These are phyloP conservation scores for Sutorius eximius DNA, from an alignment of 1,284 basidiomycete genomes.

Conservation along the genomic window DNA sequence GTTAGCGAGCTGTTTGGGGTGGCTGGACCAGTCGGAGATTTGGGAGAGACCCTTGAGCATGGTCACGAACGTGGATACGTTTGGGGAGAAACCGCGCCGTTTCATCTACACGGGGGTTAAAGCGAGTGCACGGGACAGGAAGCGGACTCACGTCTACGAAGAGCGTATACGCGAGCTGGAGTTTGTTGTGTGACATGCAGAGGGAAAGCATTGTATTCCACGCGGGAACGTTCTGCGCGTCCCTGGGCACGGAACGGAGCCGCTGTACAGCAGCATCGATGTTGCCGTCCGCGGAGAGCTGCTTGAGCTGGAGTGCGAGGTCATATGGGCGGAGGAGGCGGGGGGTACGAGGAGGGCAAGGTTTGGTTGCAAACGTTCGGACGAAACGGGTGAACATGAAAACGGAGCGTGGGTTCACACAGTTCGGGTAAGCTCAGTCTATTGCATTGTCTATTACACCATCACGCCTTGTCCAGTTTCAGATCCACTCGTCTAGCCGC, in stretches of 20 bases:
- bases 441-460: slow-evolving; percentile 39
- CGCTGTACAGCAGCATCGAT: slow-evolving; percentile 59
- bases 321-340: slow-evolving; percentile 54
- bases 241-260: slow-evolving; percentile 63
- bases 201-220: slow-evolving; percentile 76
- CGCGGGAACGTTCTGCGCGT: slow-evolving; percentile 66
- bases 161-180: slow-evolving; percentile 56
- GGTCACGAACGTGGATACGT: slow-evolving; percentile 60
- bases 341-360: neutral
- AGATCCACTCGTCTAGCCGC: slow-evolving; percentile 65
- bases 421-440: slow-evolving; percentile 1
- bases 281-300: slow-evolving; percentile 50
- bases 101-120: slow-evolving; percentile 60
- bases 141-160: slow-evolving; percentile 60
- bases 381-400: slow-evolving; percentile 20
- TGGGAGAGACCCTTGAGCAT: slow-evolving; percentile 60
- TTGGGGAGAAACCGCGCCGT: slow-evolving; percentile 68
- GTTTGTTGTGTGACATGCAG: slow-evolving; percentile 54
- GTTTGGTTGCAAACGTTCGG: slow-evolving; percentile 13
- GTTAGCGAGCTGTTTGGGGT: slow-evolving; percentile 58
- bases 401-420: slow-evolving; percentile 14
- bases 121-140: neutral
- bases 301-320: slow-evolving; percentile 56
- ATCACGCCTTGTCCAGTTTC: slow-evolving; percentile 56
- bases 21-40: slow-evolving; percentile 56